These are phyloP conservation scores for Hypoxylon sp. DNA, from an alignment of 2,329 filamentous ascomycete species.

Conservation along the genomic window DNA sequence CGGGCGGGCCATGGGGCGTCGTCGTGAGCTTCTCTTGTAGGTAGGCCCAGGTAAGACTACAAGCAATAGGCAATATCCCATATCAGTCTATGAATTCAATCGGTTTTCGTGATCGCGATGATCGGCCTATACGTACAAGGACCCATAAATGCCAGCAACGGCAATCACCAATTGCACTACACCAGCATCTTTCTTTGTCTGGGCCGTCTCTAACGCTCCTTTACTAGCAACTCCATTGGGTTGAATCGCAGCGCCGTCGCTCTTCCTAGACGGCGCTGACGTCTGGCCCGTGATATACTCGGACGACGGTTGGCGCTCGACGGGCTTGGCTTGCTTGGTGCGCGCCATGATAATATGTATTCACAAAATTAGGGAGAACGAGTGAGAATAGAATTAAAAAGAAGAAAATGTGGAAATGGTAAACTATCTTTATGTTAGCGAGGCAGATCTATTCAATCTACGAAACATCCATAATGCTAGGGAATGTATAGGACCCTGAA, in stretches of 20 bases:
- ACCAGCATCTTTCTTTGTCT: constrained; percentile 69
- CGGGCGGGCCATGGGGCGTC: constrained; percentile 80
- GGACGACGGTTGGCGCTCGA: constrained; percentile 76
- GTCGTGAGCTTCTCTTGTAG: constrained; percentile 98
- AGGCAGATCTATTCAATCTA: constrained; percentile 11
- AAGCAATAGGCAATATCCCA: constrained; percentile 2
- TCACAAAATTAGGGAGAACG: background rate
- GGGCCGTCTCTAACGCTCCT: constrained; percentile 36
- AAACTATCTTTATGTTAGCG: constrained; percentile 15
- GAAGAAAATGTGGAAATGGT: constrained; percentile 6
- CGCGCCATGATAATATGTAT: constrained; percentile 74
- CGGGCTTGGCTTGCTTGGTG: constrained; percentile 76
- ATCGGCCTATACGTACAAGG: constrained; percentile 77
- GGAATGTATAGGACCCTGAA: constrained; percentile 10
- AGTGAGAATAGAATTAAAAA: background rate
- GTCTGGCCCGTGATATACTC: constrained; percentile 68
- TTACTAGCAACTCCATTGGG: constrained; percentile 49
- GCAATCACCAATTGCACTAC: constrained; percentile 84
- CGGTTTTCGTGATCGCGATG: background rate
- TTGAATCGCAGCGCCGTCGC: constrained; percentile 50
- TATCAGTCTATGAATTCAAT: constrained; percentile 9
- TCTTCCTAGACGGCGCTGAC: constrained; percentile 50
- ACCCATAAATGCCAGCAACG: constrained; percentile 95
- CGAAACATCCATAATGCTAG: constrained; percentile 26
- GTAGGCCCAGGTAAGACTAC: constrained; percentile 91